Base-by-base conservation (phyloP, 805 yeast genomes). In the Komagataella ulmi region DNA sequence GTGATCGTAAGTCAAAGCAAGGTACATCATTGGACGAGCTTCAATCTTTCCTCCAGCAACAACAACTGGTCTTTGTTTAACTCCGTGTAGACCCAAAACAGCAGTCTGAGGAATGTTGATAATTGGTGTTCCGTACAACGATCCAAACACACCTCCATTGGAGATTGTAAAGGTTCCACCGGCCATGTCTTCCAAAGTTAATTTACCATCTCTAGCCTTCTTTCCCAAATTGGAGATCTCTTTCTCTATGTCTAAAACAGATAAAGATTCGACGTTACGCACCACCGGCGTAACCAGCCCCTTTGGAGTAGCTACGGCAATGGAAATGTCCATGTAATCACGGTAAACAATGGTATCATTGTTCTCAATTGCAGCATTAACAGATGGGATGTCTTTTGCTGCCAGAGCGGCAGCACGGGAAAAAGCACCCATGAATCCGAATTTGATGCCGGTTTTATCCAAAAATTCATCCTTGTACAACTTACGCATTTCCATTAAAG, bases 121-220 rank as follows among this genome's bases (percentile, higher is more conserved):
- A 71, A 93, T 93, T 64, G 99, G 99, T 51, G 99, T 93, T 69
- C 99, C 99, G 70, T 85, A 88, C 59, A 93, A 76, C 23, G 98
- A 93, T 57, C 99, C 99, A 64, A 93, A 93, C 53, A 93, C 97
- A 71, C 99, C 99, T 69, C 99, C 99, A 75, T 93, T 93, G 52
- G 98, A 93, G 63, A 93, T 93, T 64, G 99, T 93, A 78, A 93
- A 90, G 54, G 98, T 90, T 70, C 99, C 99, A 69, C 99, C 99
- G 55, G 97, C 80, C 98, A 93, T 91, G 71, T 93, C 99, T 76
- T 93, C 99, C 58, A 93, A 73, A 52, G 97, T 88, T 65, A 93
- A 79, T 74, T 93, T 90, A 65, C 93, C 93, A 67, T 91, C 98
- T 71, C 98, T 87, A 56, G 99, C 99, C 75, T 88, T 91, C 65